phyloP scores from a whole-genome alignment of 2,329 filamentous ascomycete species.

The Myriosclerotinia curreyana region DNA sequence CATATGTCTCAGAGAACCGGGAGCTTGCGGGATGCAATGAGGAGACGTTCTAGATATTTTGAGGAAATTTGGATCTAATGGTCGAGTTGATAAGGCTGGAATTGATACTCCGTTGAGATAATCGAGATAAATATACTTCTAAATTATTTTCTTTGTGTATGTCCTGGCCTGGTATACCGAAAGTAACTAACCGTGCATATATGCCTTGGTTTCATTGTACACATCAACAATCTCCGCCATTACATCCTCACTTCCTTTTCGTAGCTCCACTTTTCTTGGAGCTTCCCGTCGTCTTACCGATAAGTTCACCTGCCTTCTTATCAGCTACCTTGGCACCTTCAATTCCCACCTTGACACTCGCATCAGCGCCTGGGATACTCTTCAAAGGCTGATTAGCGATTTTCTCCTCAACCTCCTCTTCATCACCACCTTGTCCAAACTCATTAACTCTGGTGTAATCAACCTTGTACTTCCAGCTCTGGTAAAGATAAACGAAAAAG shows the following conservation, averaged over 20 bases:
- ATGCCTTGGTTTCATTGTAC: not conserved
- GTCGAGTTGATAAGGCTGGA: not conserved
- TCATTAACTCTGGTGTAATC: constrained; percentile 94
- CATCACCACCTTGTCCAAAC: constrained; percentile 97
- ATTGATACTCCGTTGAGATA: not conserved
- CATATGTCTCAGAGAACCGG: not conserved
- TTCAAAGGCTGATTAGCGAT: constrained; percentile 41
- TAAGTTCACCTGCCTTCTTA: constrained; percentile 26
- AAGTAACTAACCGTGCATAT: not conserved
- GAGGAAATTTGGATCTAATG: not conserved
- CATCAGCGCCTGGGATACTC: constrained; percentile 28
- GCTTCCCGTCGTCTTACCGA: constrained; percentile 48
- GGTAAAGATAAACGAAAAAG: constrained; percentile 97
- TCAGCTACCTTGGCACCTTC: constrained; percentile 39
- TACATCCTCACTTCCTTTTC: constrained; percentile 45
- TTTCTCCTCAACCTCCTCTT: constrained; percentile 61
- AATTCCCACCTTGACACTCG: constrained; percentile 30
- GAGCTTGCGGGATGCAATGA: not conserved
- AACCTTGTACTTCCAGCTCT: constrained; percentile 86
- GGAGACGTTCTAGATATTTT: not conserved
- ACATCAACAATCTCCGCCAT: not conserved
- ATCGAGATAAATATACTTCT: not conserved
- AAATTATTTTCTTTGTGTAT: not conserved
- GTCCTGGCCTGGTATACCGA: not conserved
- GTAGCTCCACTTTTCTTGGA: constrained; percentile 47